phyloP scores from a whole-genome alignment of 306 rosid genomes.

The Trichosanthes cucumerina region DNA sequence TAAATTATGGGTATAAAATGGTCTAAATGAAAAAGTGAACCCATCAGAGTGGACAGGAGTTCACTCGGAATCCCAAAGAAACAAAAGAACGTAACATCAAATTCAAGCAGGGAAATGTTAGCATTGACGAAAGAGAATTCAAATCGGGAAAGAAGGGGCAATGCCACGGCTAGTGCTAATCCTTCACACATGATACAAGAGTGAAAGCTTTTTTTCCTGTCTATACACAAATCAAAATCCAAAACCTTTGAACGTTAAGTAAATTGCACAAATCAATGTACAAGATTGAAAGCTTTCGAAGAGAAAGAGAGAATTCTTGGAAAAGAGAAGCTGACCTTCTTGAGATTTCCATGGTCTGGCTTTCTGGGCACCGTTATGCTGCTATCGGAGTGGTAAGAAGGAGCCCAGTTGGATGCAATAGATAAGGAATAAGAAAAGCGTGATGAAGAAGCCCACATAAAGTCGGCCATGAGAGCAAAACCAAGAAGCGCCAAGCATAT shows the following conservation, averaged over 20 bases:
- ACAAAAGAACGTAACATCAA: not conserved
- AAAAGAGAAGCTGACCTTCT: conserved; percentile 17
- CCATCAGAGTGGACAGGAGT: not conserved
- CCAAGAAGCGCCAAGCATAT: conserved; percentile 55
- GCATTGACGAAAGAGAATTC: not conserved
- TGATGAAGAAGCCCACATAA: conserved; percentile 69
- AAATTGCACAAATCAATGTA: too few species aligned
- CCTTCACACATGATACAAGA: not conserved
- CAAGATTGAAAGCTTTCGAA: not conserved
- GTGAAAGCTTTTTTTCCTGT: not conserved
- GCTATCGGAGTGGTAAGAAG: conserved; percentile 15
- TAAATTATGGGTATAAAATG: not conserved
- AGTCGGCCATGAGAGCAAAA: conserved; percentile 56
- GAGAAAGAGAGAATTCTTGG: not conserved
- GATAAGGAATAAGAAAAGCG: conserved; percentile 14
- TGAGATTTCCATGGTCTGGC: not conserved
- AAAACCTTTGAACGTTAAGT: not conserved
- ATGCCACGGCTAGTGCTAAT: not conserved
- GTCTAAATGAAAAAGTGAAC: not conserved
- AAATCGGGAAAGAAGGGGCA: not conserved
- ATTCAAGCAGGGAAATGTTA: not conserved
- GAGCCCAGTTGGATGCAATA: conserved; percentile 25
- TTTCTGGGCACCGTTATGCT: conserved; percentile 13
- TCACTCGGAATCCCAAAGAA: not conserved
- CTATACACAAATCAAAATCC: not conserved